Base-by-base conservation (phyloP, 768 basidiomycete genomes). In the Mrakia blollopis region DNA sequence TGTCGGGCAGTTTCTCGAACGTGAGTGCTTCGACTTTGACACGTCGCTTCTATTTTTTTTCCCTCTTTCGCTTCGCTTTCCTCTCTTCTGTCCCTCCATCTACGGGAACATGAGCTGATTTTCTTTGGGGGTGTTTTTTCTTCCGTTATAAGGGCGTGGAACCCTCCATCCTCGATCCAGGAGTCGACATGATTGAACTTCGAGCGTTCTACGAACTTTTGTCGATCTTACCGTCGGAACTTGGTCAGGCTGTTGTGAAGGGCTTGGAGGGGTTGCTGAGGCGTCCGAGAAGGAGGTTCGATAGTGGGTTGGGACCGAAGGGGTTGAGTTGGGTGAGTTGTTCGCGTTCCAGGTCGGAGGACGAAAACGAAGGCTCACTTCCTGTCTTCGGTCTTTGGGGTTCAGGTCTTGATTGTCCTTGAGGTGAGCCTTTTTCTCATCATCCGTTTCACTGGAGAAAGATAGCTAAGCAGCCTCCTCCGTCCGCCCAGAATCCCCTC, bases 261-360 rank as follows among this genome's bases (percentile, higher is more conserved):
- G 77, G 73, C 25, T 68, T 78, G 2, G 73, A 78, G 21, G 68
- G 63, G 1, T 63, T 78, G 1, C 47, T 78, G 3, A 67, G 77
- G 1, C 52, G 77, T 25, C 77, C 77, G 18, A 35, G 63, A 18
- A 50, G 77, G 23, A 65, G 77, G 16, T 78, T 78, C 57, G 73
- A 78, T 23, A 41, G 44, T 7, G 39, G 35, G 23, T 32, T 35
- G 11, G 69, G 69, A 6, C 30, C 67, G n/a, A 35, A 50, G 14
- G 77, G 77, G 2, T 32, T 78, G 39, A 52, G 44, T 23, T 78
- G 77, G 77, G 69, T 77, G 4, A 57, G 23, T 52, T 4, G 25
- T 76, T n/a, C 35, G 50, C 68, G 8, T 54, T 62, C 32, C 28
- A n/a, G n/a, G 28, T 25, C 57, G 47, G 18, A 3, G 18, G 18